Conservation (phyloP, 2,329 filamentous ascomycete species). For the Xylariaceae sp. region DNA sequence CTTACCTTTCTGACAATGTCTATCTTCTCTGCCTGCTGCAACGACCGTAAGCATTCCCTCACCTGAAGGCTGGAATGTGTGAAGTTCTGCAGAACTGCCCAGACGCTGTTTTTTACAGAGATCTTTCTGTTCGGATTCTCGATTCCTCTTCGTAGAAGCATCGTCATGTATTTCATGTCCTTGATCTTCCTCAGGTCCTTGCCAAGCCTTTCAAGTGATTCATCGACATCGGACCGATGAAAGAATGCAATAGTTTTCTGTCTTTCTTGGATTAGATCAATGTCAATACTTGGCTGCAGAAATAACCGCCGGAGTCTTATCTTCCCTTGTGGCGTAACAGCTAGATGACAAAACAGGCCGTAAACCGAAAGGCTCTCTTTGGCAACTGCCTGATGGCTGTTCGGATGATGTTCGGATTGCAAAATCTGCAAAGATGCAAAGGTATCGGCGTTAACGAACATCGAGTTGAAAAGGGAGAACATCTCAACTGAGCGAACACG, state of each 20-base stretch:
- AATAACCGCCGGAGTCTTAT: conserved; percentile 72
- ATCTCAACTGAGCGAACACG: conserved; percentile 64
- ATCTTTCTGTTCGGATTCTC: conserved; percentile 45
- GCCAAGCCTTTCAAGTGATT: conserved; percentile 50
- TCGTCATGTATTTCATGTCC: conserved; percentile 67
- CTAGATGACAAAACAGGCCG: conserved; percentile 72
- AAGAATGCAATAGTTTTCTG: conserved; percentile 67
- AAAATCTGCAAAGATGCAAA: conserved; percentile 81
- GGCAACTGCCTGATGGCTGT: conserved; percentile 66
- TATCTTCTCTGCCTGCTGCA: conserved; percentile 51
- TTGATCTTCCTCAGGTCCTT: conserved; percentile 66
- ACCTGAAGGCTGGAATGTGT: conserved; percentile 67
- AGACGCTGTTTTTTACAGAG: conserved; percentile 63
- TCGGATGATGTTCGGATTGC: conserved; percentile 77
- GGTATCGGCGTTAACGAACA: conserved; percentile 80
- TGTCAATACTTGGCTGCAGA: conserved; percentile 69
- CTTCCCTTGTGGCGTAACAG: conserved; percentile 76
- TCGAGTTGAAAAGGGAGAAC: conserved; percentile 63
- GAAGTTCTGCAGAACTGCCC: conserved; percentile 70
- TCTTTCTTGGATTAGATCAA: conserved; percentile 65
- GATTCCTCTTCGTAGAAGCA: conserved; percentile 74
- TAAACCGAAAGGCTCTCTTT: conserved; percentile 84
- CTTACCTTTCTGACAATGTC: conserved; percentile 50
- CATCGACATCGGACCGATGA: conserved; percentile 62
- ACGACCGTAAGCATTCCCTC: conserved; percentile 56